Conservation (phyloP, 164 flowering plant species). For the Cinnamomum chago region DNA sequence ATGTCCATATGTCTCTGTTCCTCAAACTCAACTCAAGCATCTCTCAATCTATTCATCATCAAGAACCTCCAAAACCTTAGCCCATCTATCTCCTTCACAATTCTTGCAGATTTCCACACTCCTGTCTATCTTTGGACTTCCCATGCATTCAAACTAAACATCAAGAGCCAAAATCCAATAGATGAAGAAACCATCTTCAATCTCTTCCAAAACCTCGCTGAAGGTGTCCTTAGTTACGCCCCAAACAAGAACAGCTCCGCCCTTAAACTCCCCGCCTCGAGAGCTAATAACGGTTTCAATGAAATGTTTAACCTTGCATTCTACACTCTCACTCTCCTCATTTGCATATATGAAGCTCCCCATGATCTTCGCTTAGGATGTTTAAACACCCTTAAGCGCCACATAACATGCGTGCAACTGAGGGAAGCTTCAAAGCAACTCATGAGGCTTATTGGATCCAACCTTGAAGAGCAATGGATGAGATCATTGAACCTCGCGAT, state of each 20-base stretch:
- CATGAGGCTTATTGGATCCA: slow-evolving; percentile 69
- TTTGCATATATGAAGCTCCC: slow-evolving; percentile 87
- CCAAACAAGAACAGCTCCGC: slow-evolving; percentile 27
- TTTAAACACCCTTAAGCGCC: slow-evolving; percentile 37
- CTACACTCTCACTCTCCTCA: slow-evolving; percentile 47
- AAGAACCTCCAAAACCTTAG: slow-evolving; percentile 27
- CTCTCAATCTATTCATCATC: slow-evolving; percentile 47
- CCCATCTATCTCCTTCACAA: slow-evolving; percentile 38
- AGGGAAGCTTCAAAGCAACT: slow-evolving; percentile 52
- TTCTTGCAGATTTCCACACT: slow-evolving; percentile 48
- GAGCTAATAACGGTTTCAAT: slow-evolving; percentile 21
- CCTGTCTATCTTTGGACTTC: slow-evolving; percentile 80
- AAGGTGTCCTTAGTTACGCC: slow-evolving; percentile 49
- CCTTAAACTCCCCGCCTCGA: slow-evolving; percentile 30
- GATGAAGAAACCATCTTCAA: slow-evolving; percentile 30
- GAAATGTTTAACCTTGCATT: slow-evolving; percentile 61
- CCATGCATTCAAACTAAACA: slow-evolving; percentile 32
- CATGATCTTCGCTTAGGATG: slow-evolving; percentile 48
- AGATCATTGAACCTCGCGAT: slow-evolving; percentile 75
- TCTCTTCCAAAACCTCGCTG: slow-evolving; percentile 43
- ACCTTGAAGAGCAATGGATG: slow-evolving; percentile 85
- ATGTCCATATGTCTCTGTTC: slow-evolving; percentile 56
- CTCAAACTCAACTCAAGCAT: slow-evolving; percentile 45
- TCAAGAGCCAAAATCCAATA: slow-evolving; percentile 20
- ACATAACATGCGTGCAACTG: slow-evolving; percentile 33